phyloP scores from a whole-genome alignment of 1,284 basidiomycete genomes.

The Bjerkandera adusta region DNA sequence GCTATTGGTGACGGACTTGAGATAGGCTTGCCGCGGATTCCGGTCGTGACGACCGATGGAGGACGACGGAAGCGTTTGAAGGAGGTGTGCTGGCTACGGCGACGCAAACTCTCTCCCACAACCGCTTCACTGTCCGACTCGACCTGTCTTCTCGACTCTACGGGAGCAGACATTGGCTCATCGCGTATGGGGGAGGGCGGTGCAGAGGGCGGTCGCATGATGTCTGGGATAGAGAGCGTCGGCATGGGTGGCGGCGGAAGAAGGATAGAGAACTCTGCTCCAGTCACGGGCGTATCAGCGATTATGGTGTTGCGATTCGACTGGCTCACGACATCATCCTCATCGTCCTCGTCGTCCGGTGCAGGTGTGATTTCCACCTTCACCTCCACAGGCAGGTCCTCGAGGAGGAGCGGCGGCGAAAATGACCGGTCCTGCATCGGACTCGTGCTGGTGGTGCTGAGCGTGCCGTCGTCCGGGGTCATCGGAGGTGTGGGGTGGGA shows the following conservation, averaged over 20 bases:
- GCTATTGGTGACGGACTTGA: background rate
- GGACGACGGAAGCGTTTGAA: no score
- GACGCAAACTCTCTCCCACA: constrained; percentile 5
- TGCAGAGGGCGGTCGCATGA: constrained; percentile 13
- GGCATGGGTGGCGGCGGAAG: constrained; percentile 18
- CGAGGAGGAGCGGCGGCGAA: constrained; percentile 19
- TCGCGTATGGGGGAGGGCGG: background rate
- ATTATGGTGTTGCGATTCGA: constrained; percentile 6
- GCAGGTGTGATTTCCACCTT: constrained; percentile 16
- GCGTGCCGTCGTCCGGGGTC: constrained; percentile 32
- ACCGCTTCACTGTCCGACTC: constrained; percentile 20
- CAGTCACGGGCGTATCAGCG: constrained; percentile 19
- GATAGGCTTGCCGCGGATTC: no score
- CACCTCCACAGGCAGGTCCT: constrained; percentile 18
- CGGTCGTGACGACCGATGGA: no score
- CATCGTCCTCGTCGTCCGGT: constrained; percentile 6
- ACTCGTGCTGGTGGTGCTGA: constrained; percentile 26
- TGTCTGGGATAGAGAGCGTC: background rate
- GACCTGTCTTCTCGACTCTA: constrained; percentile 7
- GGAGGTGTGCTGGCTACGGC: no score
- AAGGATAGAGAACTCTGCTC: constrained; percentile 26
- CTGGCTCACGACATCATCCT: background rate
- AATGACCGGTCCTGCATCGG: constrained; percentile 20
- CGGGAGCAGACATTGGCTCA: background rate
- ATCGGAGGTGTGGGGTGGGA: constrained; percentile 27